Base-by-base conservation (phyloP, 768 basidiomycete species). In the Termitomyces sp. region DNA sequence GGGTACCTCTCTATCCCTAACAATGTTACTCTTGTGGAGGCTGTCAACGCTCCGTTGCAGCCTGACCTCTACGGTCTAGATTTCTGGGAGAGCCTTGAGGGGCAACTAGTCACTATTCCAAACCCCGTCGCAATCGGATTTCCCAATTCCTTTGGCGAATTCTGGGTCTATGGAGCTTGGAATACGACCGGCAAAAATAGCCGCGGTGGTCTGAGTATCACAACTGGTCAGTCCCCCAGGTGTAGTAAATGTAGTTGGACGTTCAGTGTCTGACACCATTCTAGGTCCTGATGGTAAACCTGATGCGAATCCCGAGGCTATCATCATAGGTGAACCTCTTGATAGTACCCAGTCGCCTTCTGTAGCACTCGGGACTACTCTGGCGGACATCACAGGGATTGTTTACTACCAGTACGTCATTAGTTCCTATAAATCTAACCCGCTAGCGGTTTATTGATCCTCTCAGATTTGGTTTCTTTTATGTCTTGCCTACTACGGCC, bases 71-170 rank as follows among this genome's bases (percentile, higher is more conserved):
- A 72, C 56, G 85, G 83, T 7, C 64, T 85, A 34, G 84, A 85
- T 63, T 85, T 86, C 63, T 86, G 83, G 83, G 76, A 81, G 63
- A 82, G 80, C 62, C 72, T 86, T 10, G 79, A 83, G 57, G 82
- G 83, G 2, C 77, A 80, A 61, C 69, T 85, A 3, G 83, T 86
- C 23, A 76, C 75, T 0, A 71, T 85, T 23, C 77, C 73, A 4
- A 71, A 67, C 4, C 83, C 84, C 2, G 66, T 71, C 5, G 74
- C 79, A 3, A 62, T 78, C 5, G 70, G 75, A 55, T 85, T 84
- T 63, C 74, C 75, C 30, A 83, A 82, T 60, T 69, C 63, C 28
- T 83, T 76, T 61, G 78, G 79, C 7, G 80, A 84, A 53, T 74
- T 84, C 52, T 85, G 83, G 84, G 80, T 81, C 0, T 71, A 79